Evolutionary conservation across 805 yeast species (phyloP), one percentile per base, ranked within the genome.

Genomic region (Candida dajiaensis): DNA sequence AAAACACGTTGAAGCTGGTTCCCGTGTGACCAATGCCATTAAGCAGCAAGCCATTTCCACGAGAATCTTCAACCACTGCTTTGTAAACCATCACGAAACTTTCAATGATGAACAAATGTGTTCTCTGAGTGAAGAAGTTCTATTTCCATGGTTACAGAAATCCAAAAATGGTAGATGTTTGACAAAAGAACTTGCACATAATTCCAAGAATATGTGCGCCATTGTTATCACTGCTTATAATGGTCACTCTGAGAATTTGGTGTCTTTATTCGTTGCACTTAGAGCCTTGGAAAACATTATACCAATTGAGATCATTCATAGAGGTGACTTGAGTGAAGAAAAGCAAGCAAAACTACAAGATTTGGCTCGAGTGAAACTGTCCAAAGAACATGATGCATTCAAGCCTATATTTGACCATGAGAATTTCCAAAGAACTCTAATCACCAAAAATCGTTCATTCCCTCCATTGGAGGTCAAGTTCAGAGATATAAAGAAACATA

Each of bases 271-370:
- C 18, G 46, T 57, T 6, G 35, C 56, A 11, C 52, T 67, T 31
- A 49, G 71, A 19, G 55, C 55, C 12, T 41, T 61, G 10, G 59
- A 55, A 12, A 63, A 65, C 43, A 20, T 22, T 6, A 48, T 60
- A 16, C 68, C 70, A 2, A 57, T 67, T 29, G 64, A 66, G 49
- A 48, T 66, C n/a, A 44, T 66, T 13, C 63, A 58, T 46, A 62
- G 55, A 49, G 58, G 50, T 6, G 65, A 59, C n/a, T 35, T 61
- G 35, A 18, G 52, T 45, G 45, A 45, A 35, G 28, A 46, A 44
- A 22, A 11, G 40, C 48, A 21, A 41, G 23, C 19, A 31, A 33
- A 26, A 11, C 16, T 28, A 22, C 37, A n/a, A 9, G 16, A 11
- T n/a, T 16, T 23, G 3, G 40, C 11, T 1, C 19, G n/a, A 15